Base-by-base conservation (phyloP, 1,139 yeast genomes). In the Eremothecium cymbalariae region DNA sequence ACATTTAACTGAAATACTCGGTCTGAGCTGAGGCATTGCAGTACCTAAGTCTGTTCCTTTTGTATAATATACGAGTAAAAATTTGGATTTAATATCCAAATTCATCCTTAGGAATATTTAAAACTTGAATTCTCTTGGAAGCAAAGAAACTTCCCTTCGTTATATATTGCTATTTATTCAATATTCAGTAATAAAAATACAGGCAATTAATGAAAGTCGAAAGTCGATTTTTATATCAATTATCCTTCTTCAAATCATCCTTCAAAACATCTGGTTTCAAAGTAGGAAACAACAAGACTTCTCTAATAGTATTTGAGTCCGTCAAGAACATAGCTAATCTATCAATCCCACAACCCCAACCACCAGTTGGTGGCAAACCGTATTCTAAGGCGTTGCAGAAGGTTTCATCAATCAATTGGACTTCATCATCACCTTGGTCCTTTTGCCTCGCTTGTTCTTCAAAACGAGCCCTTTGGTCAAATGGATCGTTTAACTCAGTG, bases 341-440 rank as follows among this genome's bases (percentile, higher is more conserved):
- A 67, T 90, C 98, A 53, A 90, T 86, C 74, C 98, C 98, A 68
- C 95, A 82, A 55, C 98, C 98, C 97, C 97, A 90, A 53, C 98
- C 98, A 62, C 94, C 98, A 54, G 98, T 90, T 55, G 98, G 98
- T 43, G 98, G 98, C 57, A 90, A 74, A 64, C 98, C 98, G 64
- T 85, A 90, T 68, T 90, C 98, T 59, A 90, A 75, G 46, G 98
- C 96, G 56, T 88, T 84, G 70, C 94, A 82, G 86, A 90, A 90
- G 44, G 85, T 80, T 67, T 90, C 98, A 62, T 90, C 98, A 47
- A 90, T 73, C 65, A 86, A 62, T 69, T 90, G 98, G 40, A 96
- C 98, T 68, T 90, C 98, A 57, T 90, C 98, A 59, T 90, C 98
- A 71, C 98, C 98, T 66, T 86, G 96, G 50, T 71, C 97, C 72